These are phyloP conservation scores for Ceratobasidium sp. DNA, from an alignment of 1,284 basidiomycete genomes.

Conservation along the genomic window DNA sequence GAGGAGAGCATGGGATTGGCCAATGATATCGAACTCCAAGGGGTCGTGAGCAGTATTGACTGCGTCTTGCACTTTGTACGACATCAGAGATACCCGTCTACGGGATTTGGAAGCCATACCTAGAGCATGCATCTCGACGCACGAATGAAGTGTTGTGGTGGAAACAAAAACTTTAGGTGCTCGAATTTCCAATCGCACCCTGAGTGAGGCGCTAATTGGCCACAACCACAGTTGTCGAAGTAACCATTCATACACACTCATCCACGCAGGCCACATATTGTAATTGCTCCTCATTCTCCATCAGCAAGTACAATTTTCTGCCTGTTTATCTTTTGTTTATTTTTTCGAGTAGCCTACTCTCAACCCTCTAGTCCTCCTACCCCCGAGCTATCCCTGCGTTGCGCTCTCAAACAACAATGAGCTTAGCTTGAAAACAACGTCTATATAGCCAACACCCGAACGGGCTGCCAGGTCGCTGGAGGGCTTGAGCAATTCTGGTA, in stretches of 20 bases:
- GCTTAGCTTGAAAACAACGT: background rate
- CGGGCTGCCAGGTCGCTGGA: background rate
- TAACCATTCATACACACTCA: background rate
- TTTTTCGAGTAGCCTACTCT: too few relatives aligned
- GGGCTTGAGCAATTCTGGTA: background rate
- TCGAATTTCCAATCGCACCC: conserved; percentile 2
- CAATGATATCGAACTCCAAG: conserved; percentile 32
- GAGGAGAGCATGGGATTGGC: conserved; percentile 34
- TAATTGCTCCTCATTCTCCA: too few relatives aligned
- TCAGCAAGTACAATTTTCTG: too few relatives aligned
- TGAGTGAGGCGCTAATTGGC: background rate
- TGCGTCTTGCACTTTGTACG: conserved; percentile 7
- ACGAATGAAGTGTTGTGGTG: conserved; percentile 22
- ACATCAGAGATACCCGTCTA: background rate
- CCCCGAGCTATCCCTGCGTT: too few relatives aligned
- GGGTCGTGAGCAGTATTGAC: conserved; percentile 19
- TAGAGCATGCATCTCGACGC: conserved; percentile 22
- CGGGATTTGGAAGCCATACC: conserved; percentile 3
- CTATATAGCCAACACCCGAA: background rate
- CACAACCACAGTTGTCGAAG: background rate
- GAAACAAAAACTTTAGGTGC: conserved; percentile 18
- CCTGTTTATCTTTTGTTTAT: too few relatives aligned
- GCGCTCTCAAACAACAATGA: too few relatives aligned
- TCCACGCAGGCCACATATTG: too few relatives aligned
- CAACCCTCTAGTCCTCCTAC: too few relatives aligned